These are phyloP conservation scores for Xylariaceae sp. DNA, from an alignment of 2,329 filamentous ascomycete genomes.

Conservation along the genomic window DNA sequence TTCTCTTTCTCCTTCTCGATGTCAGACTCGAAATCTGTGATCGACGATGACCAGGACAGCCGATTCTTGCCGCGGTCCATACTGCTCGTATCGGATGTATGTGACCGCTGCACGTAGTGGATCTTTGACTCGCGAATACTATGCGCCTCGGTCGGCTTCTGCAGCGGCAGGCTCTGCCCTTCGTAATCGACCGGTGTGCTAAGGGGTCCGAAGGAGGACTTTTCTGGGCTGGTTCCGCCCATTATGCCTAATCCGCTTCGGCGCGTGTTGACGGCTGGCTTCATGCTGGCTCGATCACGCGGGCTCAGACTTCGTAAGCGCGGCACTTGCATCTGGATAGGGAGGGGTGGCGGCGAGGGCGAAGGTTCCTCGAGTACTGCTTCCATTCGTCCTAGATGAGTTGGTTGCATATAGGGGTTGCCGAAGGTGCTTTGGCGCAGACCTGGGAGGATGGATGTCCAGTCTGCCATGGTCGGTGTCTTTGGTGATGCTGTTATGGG, in stretches of 20 bases:
- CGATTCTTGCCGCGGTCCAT: neutral
- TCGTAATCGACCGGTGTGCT: neutral
- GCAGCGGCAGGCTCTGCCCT: conserved; percentile 11
- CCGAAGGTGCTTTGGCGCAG: neutral
- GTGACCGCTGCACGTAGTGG: conserved; percentile 5
- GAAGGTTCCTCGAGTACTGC: conserved; percentile 2
- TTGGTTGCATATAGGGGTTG: neutral
- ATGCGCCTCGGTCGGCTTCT: conserved; percentile 10
- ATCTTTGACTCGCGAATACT: neutral
- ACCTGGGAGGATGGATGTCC: conserved; percentile 9
- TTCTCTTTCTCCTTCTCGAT: too few species aligned
- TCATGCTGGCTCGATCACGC: conserved; percentile 5
- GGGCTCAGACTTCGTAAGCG: conserved; percentile 17
- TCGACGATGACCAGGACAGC: neutral
- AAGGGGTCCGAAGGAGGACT: too few species aligned
- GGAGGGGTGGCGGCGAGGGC: neutral
- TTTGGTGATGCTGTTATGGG: conserved; percentile 7
- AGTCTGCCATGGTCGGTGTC: conserved; percentile 13
- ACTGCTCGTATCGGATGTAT: neutral
- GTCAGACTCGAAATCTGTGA: neutral
- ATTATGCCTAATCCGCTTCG: too few species aligned
- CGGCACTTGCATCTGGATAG: conserved; percentile 14
- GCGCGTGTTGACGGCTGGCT: too few species aligned
- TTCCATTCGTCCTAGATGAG: neutral
- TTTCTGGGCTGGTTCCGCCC: too few species aligned